Percentiles rank a stretch among this genome's conserved stretches.
These are phyloP conservation scores for Ophiostoma ips DNA, from an alignment of 2,329 filamentous ascomycete genomes.

Conservation along the genomic window DNA sequence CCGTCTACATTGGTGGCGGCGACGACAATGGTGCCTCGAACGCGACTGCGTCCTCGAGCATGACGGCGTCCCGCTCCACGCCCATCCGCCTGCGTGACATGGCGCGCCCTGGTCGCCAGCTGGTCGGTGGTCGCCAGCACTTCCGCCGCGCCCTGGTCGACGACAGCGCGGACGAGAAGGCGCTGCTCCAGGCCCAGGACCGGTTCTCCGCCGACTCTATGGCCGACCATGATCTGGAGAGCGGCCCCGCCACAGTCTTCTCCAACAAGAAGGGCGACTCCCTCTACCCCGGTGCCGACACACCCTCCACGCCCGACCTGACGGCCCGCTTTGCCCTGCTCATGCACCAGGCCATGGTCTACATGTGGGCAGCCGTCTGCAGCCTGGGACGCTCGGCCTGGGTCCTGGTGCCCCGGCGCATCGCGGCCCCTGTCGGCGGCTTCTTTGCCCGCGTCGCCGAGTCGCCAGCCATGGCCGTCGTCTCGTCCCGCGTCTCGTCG, in stretches of 20 bases:
- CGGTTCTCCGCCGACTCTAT: background rate
- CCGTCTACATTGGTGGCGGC: slow-evolving; percentile 13
- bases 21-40: background rate
- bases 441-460: slow-evolving; percentile 1
- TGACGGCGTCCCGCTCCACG: slow-evolving; percentile 5
- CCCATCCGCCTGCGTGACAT: slow-evolving; percentile 11
- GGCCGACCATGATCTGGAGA: slow-evolving; percentile 8
- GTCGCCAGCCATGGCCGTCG: slow-evolving; percentile 5
- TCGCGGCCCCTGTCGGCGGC: slow-evolving; percentile 10
- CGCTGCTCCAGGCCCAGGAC: slow-evolving; percentile 3
- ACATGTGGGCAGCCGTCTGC: slow-evolving; percentile 8
- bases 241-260: slow-evolving; percentile 1
- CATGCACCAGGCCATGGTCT: slow-evolving; percentile 8
- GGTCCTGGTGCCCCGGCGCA: slow-evolving; percentile 9
- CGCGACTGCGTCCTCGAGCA: no score
- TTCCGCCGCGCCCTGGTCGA: slow-evolving; percentile 8
- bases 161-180: slow-evolving; percentile 4
- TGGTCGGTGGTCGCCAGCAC: slow-evolving; percentile 10
- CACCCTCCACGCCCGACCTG: background rate
- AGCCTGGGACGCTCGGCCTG: slow-evolving; percentile 1
- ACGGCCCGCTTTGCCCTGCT: slow-evolving; percentile 6
- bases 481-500: slow-evolving; percentile 1
- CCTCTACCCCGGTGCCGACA: background rate
- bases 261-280: background rate
- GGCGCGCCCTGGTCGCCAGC: slow-evolving; percentile 12